These are phyloP conservation scores for Kluyveromyces sp. DNA, from an alignment of 1,139 yeast genomes.

Conservation along the genomic window DNA sequence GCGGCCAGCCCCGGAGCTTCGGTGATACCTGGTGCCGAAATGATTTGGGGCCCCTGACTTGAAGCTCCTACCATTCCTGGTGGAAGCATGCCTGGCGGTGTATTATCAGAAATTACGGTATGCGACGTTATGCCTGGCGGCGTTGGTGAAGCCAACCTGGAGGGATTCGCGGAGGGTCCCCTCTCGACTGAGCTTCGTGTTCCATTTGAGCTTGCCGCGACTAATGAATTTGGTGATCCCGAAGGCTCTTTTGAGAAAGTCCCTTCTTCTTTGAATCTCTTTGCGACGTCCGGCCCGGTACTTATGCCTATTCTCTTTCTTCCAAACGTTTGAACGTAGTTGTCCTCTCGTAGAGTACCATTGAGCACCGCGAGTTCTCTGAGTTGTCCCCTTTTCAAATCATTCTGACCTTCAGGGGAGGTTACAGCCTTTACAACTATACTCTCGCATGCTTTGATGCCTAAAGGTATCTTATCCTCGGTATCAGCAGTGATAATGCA, in stretches of 20 bases:
- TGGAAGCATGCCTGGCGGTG: constrained; percentile 7
- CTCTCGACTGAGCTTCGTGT: neutral
- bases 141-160: neutral
- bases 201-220: neutral
- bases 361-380: constrained; percentile 87
- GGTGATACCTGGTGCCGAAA: constrained; percentile 3
- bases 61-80: constrained; percentile 11
- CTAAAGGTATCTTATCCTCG: constrained; percentile 69
- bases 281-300: neutral
- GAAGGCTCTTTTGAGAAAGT: neutral
- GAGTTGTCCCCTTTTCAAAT: constrained; percentile 81
- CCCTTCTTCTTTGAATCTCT: constrained; percentile 1
- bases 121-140: constrained; percentile 3
- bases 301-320: constrained; percentile 2
- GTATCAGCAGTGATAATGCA: constrained; percentile 82
- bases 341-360: constrained; percentile 86
- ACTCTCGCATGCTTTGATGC: constrained; percentile 65
- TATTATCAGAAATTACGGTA: constrained; percentile 2
- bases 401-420: constrained; percentile 91
- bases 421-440: constrained; percentile 77
- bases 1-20: constrained; percentile 7
- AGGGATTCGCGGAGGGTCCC: neutral
- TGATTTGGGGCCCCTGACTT: constrained; percentile 1
- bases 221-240: neutral
- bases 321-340: constrained; percentile 22